Evolutionary conservation across 2,329 filamentous ascomycete species (phyloP).

Genomic region (Knufia petricola): DNA sequence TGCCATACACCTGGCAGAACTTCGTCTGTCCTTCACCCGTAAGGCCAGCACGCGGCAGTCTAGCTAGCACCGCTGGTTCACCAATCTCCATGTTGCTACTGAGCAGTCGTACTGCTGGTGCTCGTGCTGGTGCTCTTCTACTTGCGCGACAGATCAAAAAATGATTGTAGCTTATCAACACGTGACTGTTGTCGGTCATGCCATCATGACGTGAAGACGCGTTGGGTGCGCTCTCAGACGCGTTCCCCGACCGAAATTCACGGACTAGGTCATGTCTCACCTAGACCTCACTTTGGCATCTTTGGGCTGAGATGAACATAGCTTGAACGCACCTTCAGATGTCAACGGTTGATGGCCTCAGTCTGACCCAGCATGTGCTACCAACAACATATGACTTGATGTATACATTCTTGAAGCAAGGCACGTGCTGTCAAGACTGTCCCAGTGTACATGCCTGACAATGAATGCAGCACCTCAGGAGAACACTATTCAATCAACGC

Average conservation of each 20-base stretch:
- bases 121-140: too few relatives aligned
- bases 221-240: not conserved
- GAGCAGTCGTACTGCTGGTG: not conserved
- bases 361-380: not conserved
- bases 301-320: not conserved
- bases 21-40: conserved; percentile 32
- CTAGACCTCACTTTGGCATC: not conserved
- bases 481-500: not conserved
- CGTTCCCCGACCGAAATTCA: not conserved
- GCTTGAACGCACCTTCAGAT: not conserved
- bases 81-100: conserved; percentile 34
- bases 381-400: not conserved
- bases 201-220: not conserved
- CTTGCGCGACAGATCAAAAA: too few relatives aligned
- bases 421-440: not conserved
- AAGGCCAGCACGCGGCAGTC: conserved; percentile 36
- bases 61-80: conserved; percentile 35
- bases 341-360: not conserved
- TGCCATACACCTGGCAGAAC: conserved; percentile 42
- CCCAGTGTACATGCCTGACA: not conserved
- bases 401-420: conserved; percentile 7
- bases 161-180: too few relatives aligned
- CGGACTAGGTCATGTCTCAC: too few relatives aligned
- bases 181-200: too few relatives aligned
- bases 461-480: not conserved